Evolutionary conservation across 495 filamentous ascomycete species (phyloP), one percentile per base, ranked within the genome.

Genomic region (Haplographium delicatum): DNA sequence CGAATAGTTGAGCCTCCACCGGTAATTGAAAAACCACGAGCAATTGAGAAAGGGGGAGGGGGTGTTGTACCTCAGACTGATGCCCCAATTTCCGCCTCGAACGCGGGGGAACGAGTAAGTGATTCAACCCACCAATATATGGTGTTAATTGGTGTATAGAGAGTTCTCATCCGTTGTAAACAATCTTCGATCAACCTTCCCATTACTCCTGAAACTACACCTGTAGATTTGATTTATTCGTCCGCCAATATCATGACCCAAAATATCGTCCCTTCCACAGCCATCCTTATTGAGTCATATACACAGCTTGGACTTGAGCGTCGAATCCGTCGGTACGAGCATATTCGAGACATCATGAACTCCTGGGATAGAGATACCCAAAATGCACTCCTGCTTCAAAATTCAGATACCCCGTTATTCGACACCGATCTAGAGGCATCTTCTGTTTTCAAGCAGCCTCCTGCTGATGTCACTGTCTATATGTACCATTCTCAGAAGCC

Each of bases 261-360:
- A 34, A 64, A 76, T 9, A 83, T 94, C 37, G 72, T 80, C 59
- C 68, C 77, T 1, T 63, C 71, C 15, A 75, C 70, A 7, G 82
- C 81, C 31, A 73, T 93, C 13, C 56, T 96, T 1, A 64, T 91
- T 27, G 93, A 98, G 64, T 79, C 75, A 1, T 96, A 87, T 61
- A 65, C 69, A 16, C 73, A 79, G 30, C 68, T 91, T 1, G 89
- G 89, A n/a, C 72, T 98, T 3, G 86, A 94, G 61, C 80, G 93
- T 38, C 82, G 86, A 3, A 64, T 98, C 20, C 86, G 93, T 10
- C 82, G 78, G 6, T 96, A 96, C 63, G 93, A 98, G 68, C 81
- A 78, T 52, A 74, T 97, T 22, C 79, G 89, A 28, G 89, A 96
- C 65, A 79, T 95, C 22, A 74, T 96, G 76, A 94, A 91, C 63